Evolutionary conservation across 2,329 filamentous ascomycete genomes (phyloP).

Genomic region (Hawksworthiomyces lignivorus): DNA sequence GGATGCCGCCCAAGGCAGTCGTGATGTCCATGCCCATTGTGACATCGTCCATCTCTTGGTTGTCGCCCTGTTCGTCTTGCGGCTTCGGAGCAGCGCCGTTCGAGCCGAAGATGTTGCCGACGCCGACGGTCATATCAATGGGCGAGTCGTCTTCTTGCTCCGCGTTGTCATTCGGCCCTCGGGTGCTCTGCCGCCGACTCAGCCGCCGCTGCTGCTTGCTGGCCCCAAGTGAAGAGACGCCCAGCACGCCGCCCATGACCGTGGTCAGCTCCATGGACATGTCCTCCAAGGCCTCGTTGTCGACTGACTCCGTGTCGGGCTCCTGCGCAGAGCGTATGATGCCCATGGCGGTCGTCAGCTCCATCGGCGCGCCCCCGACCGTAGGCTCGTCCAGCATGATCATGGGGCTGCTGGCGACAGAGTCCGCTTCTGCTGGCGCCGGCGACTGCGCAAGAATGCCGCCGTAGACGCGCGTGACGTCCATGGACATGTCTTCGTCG

Average conservation of each 20-base stretch:
- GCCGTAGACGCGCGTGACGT: constrained; percentile 78
- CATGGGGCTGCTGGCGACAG: constrained; percentile 19
- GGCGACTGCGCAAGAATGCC: constrained; percentile 56
- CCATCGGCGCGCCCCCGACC: constrained; percentile 47
- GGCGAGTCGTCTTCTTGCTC: constrained; percentile 25
- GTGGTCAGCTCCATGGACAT: constrained; percentile 75
- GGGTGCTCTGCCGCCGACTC: constrained; percentile 16
- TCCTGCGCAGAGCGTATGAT: constrained; percentile 44
- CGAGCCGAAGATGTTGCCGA: constrained; percentile 47
- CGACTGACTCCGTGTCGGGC: constrained; percentile 24
- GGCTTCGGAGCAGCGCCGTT: constrained; percentile 21
- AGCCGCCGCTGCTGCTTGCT: constrained; percentile 10
- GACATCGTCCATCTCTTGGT: constrained; percentile 20
- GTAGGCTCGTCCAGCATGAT: constrained; percentile 50
- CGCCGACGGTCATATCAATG: constrained; percentile 52
- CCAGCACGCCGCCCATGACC: constrained; percentile 50
- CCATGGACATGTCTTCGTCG: constrained; percentile 74
- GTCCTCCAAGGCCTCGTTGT: constrained; percentile 49
- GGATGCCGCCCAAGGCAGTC: constrained; percentile 53
- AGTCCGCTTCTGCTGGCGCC: constrained; percentile 9
- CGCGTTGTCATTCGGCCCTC: constrained; percentile 14
- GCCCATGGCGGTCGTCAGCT: constrained; percentile 72
- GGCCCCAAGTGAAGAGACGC: constrained; percentile 9
- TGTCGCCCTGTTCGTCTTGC: constrained; percentile 23
- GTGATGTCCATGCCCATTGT: constrained; percentile 64